These are phyloP conservation scores for Penicillium vulpinum DNA, from an alignment of 2,329 filamentous ascomycete genomes.

Conservation along the genomic window DNA sequence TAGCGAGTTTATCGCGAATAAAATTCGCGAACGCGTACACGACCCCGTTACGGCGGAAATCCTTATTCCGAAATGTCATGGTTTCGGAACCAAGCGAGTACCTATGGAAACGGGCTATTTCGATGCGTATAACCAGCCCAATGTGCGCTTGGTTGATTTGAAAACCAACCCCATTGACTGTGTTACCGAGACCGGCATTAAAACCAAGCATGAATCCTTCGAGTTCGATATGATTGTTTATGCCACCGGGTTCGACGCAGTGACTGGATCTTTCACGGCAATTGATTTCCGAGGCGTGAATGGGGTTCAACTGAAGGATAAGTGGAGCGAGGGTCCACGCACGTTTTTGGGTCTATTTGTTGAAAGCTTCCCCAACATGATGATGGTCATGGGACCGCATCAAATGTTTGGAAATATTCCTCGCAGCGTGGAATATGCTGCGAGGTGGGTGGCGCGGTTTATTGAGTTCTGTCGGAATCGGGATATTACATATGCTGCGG, in stretches of 20 bases:
- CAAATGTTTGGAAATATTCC: slow-evolving; percentile 40
- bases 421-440: neutral
- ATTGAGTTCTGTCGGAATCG: slow-evolving; percentile 1
- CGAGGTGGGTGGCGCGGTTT: neutral
- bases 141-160: slow-evolving; percentile 12
- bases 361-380: slow-evolving; percentile 15
- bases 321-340: slow-evolving; percentile 7
- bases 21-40: slow-evolving; percentile 11
- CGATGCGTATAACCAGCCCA: slow-evolving; percentile 10
- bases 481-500: slow-evolving; percentile 39
- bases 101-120: slow-evolving; percentile 13
- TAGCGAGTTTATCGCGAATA: slow-evolving; percentile 15
- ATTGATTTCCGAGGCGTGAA: slow-evolving; percentile 12
- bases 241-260: slow-evolving; percentile 15
- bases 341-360: slow-evolving; percentile 12
- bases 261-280: slow-evolving; percentile 9
- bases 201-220: slow-evolving; percentile 4
- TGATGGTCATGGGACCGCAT: slow-evolving; percentile 15
- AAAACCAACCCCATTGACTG: slow-evolving; percentile 10
- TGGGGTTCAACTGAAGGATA: slow-evolving; percentile 7
- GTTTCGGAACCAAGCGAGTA: slow-evolving; percentile 13
- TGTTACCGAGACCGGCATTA: slow-evolving; percentile 11
- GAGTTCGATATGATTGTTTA: slow-evolving; percentile 14
- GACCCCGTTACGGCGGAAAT: slow-evolving; percentile 10
- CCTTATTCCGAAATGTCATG: slow-evolving; percentile 14